Percentiles rank a stretch among this genome's conserved stretches.
Evolutionary conservation across 2,329 filamentous ascomycete genomes (phyloP).

Genomic region (Claviceps pazoutovae): DNA sequence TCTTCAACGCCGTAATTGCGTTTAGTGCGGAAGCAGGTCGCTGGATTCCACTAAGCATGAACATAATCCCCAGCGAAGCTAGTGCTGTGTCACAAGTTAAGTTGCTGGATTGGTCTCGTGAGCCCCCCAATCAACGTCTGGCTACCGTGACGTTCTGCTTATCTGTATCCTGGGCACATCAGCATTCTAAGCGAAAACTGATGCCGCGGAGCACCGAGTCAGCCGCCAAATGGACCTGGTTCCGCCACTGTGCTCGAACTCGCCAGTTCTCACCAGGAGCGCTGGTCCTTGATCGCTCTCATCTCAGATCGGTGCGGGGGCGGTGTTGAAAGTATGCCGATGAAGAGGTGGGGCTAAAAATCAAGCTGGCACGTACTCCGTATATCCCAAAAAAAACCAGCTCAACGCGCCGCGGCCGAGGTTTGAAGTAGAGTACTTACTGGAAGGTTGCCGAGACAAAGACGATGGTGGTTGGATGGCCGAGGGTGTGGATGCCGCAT

Average conservation of each 20-base stretch:
- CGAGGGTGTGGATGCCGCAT: neutral
- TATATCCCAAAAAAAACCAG: neutral
- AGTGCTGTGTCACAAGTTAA: conserved; percentile 1
- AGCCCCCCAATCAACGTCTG: neutral
- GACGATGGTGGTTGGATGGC: neutral
- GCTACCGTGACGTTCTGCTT: neutral
- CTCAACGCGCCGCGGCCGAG: neutral
- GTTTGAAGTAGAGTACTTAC: neutral
- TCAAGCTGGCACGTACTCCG: neutral
- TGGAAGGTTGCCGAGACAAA: neutral
- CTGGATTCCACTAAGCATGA: neutral
- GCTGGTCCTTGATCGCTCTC: neutral
- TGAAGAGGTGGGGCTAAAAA: neutral
- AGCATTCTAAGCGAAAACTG: neutral
- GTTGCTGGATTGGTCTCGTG: neutral
- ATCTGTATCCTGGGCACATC: neutral
- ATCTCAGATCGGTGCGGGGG: neutral
- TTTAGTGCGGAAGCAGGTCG: neutral
- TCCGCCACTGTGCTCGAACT: neutral
- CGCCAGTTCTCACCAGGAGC: neutral
- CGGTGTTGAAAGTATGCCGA: neutral
- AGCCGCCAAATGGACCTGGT: neutral
- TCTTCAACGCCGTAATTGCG: neutral
- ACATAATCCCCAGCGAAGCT: neutral
- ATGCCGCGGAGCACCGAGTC: neutral